These are phyloP conservation scores for Cucurbita moschata DNA, from an alignment of 306 rosid species.

Conservation along the genomic window DNA sequence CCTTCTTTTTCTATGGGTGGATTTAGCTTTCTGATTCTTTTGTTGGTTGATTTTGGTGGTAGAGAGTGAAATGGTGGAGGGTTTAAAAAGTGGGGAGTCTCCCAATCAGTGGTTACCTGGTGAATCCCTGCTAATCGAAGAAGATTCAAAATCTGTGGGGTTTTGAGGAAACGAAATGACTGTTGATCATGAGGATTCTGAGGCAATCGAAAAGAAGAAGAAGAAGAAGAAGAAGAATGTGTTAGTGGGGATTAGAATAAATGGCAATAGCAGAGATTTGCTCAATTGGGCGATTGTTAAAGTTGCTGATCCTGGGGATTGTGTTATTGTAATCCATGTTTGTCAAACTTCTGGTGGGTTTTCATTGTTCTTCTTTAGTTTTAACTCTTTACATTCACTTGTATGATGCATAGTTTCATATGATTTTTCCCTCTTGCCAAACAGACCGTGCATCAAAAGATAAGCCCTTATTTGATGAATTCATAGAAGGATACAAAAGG, in stretches of 20 bases:
- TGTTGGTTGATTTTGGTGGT: constrained; percentile 22
- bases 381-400: not conserved
- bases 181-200: constrained; percentile 10
- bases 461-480: constrained; percentile 39
- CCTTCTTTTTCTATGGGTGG: constrained; percentile 3
- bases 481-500: constrained; percentile 55
- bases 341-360: constrained; percentile 42
- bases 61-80: constrained; percentile 20
- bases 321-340: constrained; percentile 62
- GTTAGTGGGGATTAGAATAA: constrained; percentile 63
- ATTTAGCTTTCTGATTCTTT: constrained; percentile 1
- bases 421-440: not conserved
- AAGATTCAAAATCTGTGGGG: constrained; percentile 5
- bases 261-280: constrained; percentile 43
- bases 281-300: constrained; percentile 78
- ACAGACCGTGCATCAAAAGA: constrained; percentile 34
- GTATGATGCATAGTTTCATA: not conserved
- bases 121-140: constrained; percentile 9
- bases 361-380: not conserved
- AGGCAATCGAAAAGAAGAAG: constrained; percentile 9
- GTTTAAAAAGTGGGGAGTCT: constrained; percentile 14
- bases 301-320: constrained; percentile 75
- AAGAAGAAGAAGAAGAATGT: constrained; percentile 38
- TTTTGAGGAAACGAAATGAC: constrained; percentile 29
- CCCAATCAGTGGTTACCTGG: constrained; percentile 4